Evolutionary conservation across 2,329 filamentous ascomycete genomes (phyloP), one percentile per base, ranked within the genome.

Genomic region (Claviceps spartinae): DNA sequence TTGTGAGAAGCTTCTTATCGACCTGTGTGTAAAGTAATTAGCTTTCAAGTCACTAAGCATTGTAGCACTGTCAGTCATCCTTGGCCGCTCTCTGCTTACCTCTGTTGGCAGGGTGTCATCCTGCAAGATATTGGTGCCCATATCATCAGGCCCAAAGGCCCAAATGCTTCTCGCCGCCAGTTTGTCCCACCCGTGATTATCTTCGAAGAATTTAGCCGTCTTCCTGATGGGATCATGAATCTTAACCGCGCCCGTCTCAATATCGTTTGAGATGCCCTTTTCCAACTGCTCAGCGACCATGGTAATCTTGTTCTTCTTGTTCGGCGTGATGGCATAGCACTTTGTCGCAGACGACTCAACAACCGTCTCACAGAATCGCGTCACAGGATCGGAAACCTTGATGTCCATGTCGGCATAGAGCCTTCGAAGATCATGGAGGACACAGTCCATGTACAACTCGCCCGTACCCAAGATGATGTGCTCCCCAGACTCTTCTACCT

Each of bases 401-500:
- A 98, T 86, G 66, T 98, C 93, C 93, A 98, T 98, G 62, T 97
- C 91, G 14, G 93, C 90, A 64, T 96, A 98, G n/a, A 97, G 70
- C 42, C 83, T 81, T 51, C 93, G 85, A 47, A 98, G 76, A 64
- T 98, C 93, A 67, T 98, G 93, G 46, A 98, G 76, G 3, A 98
- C 91, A 62, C 93, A 98, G 67, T 98, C 93, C 90, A 98, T 97
- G 72, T 98, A 98, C n/a, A 98, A 75, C 67, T 98, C 93, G 54
- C 93, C 93, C 0, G 93, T 98, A 24, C 93, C 93, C 4, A 98
- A 79, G 47, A 98, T 78, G 58, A 98, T 85, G 64, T 98, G 93
- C 68, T 98, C 93, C 49, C 93, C 93, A 1, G 89, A 96, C 69
- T 98, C 93, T 66, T 98, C 93, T 3, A 98, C 93, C 67, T 97